Evolutionary conservation across 2,329 filamentous ascomycete species (phyloP).

Genomic region (Cercospora zeina): DNA sequence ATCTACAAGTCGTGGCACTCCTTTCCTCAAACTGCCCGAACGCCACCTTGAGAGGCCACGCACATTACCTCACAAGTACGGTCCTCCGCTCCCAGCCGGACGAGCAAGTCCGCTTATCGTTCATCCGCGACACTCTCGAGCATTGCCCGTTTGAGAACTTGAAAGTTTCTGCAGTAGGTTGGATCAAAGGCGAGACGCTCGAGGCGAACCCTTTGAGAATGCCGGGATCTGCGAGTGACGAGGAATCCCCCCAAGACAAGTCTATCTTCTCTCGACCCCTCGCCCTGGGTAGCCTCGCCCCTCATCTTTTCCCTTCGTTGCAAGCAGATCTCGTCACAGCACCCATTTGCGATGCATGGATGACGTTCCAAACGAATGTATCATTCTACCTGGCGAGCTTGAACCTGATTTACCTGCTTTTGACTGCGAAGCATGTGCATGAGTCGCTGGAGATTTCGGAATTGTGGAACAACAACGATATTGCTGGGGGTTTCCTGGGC

Average conservation of each 20-base stretch:
- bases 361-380: constrained; percentile 54
- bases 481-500: constrained; percentile 47
- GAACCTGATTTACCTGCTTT: constrained; percentile 60
- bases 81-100: constrained; percentile 57
- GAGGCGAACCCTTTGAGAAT: constrained; percentile 44
- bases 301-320: constrained; percentile 55
- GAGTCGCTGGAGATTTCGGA: constrained; percentile 49
- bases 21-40: constrained; percentile 53
- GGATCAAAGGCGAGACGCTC: constrained; percentile 62
- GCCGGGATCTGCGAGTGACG: constrained; percentile 20
- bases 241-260: not conserved
- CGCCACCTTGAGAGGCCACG: constrained; percentile 50
- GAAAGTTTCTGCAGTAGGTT: constrained; percentile 59
- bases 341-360: constrained; percentile 44
- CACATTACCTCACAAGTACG: constrained; percentile 52
- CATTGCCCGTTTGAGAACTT: constrained; percentile 56
- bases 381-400: constrained; percentile 57
- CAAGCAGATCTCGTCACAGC: constrained; percentile 46
- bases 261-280: constrained; percentile 53
- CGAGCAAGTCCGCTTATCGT: constrained; percentile 52
- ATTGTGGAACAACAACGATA: constrained; percentile 44
- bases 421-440: constrained; percentile 53
- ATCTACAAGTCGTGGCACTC: constrained; percentile 53
- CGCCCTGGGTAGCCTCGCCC: constrained; percentile 51
- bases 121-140: constrained; percentile 58